Evolutionary conservation across 305 asterid genomes (phyloP), one percentile per base, ranked within the genome.

Genomic region (Petunia hybrid): DNA sequence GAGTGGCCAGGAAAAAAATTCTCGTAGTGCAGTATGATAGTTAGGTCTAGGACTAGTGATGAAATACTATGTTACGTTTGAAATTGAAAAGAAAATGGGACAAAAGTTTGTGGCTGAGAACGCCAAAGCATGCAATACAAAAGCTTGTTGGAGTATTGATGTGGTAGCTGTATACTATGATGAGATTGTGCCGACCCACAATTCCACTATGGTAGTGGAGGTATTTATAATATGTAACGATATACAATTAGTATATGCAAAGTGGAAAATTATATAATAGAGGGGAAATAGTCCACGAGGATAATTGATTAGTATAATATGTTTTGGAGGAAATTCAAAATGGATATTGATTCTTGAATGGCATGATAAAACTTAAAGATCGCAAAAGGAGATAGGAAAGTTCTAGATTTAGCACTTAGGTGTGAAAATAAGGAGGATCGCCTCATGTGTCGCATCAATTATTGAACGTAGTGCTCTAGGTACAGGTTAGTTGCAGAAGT

Each of bases 141-240:
- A 85, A 68, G 82, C 83, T 76, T 16, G 35, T 13, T n/a, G 67
- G 55, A 76, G 62, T 76, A 60, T 5, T 22, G 83, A 65, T 79
- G 80, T 83, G 78, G 48, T 36, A 76, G 64, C 78, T 86, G 64
- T 42, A 82, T 76, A 70, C 62, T 67, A 74, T 81, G 46, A 81
- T 81, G 41, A 68, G 56, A 43, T 51, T n/a, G n/a, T 40, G 82
- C 75, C 82, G 69, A 62, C 81, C 83, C 84, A 86, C 83, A 64
- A 83, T 80, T 83, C 94, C 94, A 90, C 89, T 87, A 64, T 31
- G 59, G 64, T 62, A 80, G 88, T 90, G 90, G 92, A 84, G 56
- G 2, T 38, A 39, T 6, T 12, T 53, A 13, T 69, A 22, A 70
- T 68, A 43, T 9, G 60, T 1, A 22, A 3, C 6, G 6, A 4